Percentiles rank a stretch among this genome's conserved stretches.
Conservation (phyloP, 192 early-diverging fungal genomes). For the Gonapodya prolifera region DNA sequence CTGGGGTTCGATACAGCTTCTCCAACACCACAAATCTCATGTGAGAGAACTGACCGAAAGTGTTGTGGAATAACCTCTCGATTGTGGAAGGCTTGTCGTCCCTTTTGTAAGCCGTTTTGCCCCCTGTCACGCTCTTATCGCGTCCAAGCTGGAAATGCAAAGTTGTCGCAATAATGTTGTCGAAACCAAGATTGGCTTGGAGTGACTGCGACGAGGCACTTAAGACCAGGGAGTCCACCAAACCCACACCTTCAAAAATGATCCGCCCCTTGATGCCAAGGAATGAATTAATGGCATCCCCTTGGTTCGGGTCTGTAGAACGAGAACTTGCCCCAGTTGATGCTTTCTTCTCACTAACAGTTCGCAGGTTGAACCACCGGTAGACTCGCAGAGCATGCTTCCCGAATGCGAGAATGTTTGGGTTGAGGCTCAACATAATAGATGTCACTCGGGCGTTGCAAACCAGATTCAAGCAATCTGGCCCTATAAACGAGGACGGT, state of each 20-base stretch:
- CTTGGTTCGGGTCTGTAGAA: not conserved
- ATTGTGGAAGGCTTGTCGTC: not conserved
- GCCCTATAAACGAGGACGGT: not conserved
- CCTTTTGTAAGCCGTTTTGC: not conserved
- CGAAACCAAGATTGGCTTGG: not conserved
- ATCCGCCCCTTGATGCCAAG: not conserved
- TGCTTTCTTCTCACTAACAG: not conserved
- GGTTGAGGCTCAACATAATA: slow-evolving; percentile 13
- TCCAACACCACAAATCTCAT: not conserved
- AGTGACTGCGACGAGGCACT: not conserved
- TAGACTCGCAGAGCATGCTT: slow-evolving; percentile 22
- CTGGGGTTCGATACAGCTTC: not conserved
- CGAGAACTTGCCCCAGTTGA: not conserved
- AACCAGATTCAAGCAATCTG: not conserved
- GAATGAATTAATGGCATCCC: not conserved
- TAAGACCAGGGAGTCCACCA: not conserved
- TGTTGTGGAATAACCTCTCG: not conserved
- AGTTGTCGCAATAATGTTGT: not conserved
- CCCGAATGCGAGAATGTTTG: slow-evolving; percentile 26
- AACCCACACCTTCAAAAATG: not conserved
- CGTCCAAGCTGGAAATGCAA: not conserved
- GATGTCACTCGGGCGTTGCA: not conserved
- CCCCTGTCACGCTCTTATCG: not conserved
- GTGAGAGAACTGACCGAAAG: not conserved
- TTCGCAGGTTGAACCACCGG: not conserved